Evolutionary conservation across 2,329 filamentous ascomycete species (phyloP).

Genomic region (Cytospora piceae): DNA sequence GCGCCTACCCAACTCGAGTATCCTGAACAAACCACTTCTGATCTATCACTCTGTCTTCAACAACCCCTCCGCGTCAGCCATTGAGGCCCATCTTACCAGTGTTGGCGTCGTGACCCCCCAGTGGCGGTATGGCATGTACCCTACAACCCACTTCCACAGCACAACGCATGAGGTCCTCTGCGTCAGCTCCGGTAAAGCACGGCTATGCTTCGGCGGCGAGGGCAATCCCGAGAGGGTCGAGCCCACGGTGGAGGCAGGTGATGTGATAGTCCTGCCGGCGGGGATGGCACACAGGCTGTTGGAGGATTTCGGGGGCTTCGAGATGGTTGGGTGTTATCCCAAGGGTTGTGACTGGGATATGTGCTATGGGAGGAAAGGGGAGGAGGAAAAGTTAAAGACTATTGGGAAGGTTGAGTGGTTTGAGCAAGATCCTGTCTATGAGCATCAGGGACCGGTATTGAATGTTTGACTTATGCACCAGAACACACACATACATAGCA

Average conservation of each 20-base stretch:
- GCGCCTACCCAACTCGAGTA: conserved; percentile 65
- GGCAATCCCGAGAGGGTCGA: conserved; percentile 62
- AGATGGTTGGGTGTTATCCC: conserved; percentile 72
- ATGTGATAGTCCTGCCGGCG: conserved; percentile 68
- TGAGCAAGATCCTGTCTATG: conserved; percentile 62
- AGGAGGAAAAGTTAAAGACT: conserved; percentile 53
- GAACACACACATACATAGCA: no score
- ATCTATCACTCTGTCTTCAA: conserved; percentile 66
- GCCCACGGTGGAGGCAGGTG: conserved; percentile 55
- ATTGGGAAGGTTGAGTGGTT: conserved; percentile 61
- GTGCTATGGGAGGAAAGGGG: conserved; percentile 66
- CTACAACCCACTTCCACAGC: conserved; percentile 67
- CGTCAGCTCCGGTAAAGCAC: conserved; percentile 60
- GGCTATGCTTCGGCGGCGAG: conserved; percentile 69
- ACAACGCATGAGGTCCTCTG: conserved; percentile 69
- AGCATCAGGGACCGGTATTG: conserved; percentile 52
- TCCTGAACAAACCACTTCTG: conserved; percentile 65
- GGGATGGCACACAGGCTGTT: conserved; percentile 67
- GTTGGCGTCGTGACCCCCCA: conserved; percentile 62
- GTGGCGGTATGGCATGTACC: conserved; percentile 73
- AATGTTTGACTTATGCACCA: conserved; percentile 14
- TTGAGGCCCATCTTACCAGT: conserved; percentile 59
- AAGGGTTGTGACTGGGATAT: conserved; percentile 66
- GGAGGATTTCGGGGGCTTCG: conserved; percentile 60
- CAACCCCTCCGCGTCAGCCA: conserved; percentile 47